phyloP scores from a whole-genome alignment of 805 yeast species.

The Metschnikowia santaceciliae region DNA sequence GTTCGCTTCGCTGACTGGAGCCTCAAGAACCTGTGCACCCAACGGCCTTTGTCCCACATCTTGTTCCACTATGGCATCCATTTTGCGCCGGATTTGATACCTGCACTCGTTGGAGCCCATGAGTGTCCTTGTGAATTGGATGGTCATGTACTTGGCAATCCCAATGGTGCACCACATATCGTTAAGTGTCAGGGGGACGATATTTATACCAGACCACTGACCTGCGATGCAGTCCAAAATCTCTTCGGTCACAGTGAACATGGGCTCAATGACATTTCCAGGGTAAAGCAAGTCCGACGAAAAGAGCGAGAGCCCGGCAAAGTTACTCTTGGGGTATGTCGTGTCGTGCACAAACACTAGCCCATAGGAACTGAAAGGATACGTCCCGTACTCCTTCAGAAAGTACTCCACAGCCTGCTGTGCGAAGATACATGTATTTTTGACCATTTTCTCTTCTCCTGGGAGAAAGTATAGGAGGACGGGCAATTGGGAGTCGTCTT shows the following conservation, averaged over 20 bases:
- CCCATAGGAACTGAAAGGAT: conserved; percentile 81
- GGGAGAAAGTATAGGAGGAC: conserved; percentile 63
- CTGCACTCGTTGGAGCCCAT: conserved; percentile 85
- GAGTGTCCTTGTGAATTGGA: conserved; percentile 60
- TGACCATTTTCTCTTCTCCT: conserved; percentile 49
- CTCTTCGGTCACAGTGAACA: conserved; percentile 62
- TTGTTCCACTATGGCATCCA: conserved; percentile 63
- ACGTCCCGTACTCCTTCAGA: conserved; percentile 87
- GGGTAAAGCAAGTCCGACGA: conserved; percentile 66
- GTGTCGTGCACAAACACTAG: conserved; percentile 58
- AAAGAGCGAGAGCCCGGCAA: conserved; percentile 69
- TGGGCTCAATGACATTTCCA: conserved; percentile 71
- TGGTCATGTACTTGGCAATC: conserved; percentile 76
- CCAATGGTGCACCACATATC: conserved; percentile 92
- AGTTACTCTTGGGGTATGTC: conserved; percentile 38
- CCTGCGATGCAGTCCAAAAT: conserved; percentile 69
- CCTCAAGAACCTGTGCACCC: conserved; percentile 63
- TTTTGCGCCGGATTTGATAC: conserved; percentile 59
- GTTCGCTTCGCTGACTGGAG: conserved; percentile 61
- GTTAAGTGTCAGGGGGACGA: conserved; percentile 71
- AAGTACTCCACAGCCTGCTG: conserved; percentile 78
- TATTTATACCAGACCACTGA: conserved; percentile 93
- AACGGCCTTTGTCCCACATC: conserved; percentile 81
- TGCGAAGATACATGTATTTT: conserved; percentile 72
- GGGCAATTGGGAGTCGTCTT: conserved; percentile 27